phyloP scores from a whole-genome alignment of 2,329 filamentous ascomycete genomes.

The Stenocarpella maydis region DNA sequence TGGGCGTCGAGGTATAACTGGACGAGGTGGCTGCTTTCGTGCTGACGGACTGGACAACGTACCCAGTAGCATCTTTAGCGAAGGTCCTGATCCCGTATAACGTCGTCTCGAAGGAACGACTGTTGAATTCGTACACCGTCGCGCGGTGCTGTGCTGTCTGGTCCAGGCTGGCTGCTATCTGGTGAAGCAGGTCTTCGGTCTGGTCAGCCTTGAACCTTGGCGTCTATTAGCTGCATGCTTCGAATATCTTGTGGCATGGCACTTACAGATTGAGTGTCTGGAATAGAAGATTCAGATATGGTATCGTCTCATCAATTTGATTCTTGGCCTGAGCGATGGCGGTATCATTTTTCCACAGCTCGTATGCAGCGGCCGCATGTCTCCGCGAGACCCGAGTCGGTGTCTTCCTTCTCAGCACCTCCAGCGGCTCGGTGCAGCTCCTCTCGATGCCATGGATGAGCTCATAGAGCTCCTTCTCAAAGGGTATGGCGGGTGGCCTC shows the following conservation, averaged over 20 bases:
- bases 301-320: slow-evolving; percentile 22
- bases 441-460: slow-evolving; percentile 12
- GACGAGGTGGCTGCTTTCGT: background rate
- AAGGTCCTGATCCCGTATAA: background rate
- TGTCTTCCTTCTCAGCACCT: background rate
- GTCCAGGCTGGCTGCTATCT: slow-evolving; percentile 3
- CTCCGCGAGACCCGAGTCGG: background rate
- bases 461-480: slow-evolving; percentile 8
- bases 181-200: background rate
- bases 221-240: background rate
- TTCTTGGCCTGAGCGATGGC: slow-evolving; percentile 9
- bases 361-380: background rate
- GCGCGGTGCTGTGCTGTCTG: background rate
- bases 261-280: slow-evolving; percentile 23
- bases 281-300: slow-evolving; percentile 12
- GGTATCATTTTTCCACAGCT: slow-evolving; percentile 9
- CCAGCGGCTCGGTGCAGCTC: slow-evolving; percentile 18
- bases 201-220: slow-evolving; percentile 27
- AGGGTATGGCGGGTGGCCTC: background rate
- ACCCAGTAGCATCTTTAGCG: slow-evolving; percentile 5
- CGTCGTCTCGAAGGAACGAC: background rate
- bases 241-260: fast-evolving
- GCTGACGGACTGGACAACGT: background rate
- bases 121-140: background rate
- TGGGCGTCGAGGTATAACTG: background rate